Evolutionary conservation across 2,329 filamentous ascomycete genomes (phyloP).

Genomic region (Drechslerella coelobrocha): DNA sequence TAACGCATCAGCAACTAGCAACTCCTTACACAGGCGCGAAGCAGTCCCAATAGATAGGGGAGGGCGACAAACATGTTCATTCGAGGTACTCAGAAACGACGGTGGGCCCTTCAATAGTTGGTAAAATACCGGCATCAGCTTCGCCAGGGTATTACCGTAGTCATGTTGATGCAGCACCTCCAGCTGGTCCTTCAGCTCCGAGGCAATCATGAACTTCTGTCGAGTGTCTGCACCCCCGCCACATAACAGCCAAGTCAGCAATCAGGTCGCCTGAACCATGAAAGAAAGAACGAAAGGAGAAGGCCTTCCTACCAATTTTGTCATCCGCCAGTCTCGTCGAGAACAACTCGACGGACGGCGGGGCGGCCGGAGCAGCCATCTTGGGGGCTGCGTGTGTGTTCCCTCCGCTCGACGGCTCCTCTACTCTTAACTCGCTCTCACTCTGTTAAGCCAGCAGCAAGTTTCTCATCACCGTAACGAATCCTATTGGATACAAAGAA

Average conservation of each 20-base stretch:
- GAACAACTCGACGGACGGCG: slow-evolving; percentile 49
- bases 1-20: slow-evolving; percentile 22
- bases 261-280: background rate
- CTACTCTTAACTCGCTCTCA: too few relatives aligned
- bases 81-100: slow-evolving; percentile 87
- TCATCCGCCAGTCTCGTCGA: slow-evolving; percentile 50
- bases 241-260: background rate
- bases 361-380: slow-evolving; percentile 39
- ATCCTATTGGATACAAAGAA: too few relatives aligned
- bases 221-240: slow-evolving; percentile 70
- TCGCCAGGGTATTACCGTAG: slow-evolving; percentile 82
- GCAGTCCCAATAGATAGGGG: too few relatives aligned
- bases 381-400: slow-evolving; percentile 1
- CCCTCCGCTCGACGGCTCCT: too few relatives aligned
- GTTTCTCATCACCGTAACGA: too few relatives aligned
- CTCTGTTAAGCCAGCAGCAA: too few relatives aligned
- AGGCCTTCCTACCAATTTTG: slow-evolving; percentile 40
- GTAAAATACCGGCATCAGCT: slow-evolving; percentile 88
- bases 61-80: slow-evolving; percentile 72
- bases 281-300: background rate
- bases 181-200: slow-evolving; percentile 86
- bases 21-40: background rate
- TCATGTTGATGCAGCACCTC: slow-evolving; percentile 80
- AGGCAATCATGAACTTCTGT: slow-evolving; percentile 79
- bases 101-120: slow-evolving; percentile 82